Evolutionary conservation across 345 rosid species (phyloP).

Genomic region (Microcos paniculata): DNA sequence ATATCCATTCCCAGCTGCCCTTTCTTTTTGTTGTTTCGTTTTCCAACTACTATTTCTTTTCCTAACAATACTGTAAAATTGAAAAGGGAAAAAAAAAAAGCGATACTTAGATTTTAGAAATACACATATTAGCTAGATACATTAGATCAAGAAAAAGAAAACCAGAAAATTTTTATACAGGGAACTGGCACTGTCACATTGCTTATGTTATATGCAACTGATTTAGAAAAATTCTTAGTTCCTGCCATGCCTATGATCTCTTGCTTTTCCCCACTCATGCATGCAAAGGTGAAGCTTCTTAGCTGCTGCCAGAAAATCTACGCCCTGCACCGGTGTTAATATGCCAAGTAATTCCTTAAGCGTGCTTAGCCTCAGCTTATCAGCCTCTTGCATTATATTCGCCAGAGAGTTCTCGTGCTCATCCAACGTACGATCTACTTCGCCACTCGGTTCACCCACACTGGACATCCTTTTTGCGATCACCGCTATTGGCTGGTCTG

Average conservation of each 20-base stretch:
- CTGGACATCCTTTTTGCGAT: background rate
- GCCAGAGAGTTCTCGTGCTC: background rate
- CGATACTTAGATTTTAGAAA: background rate
- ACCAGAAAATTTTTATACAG: background rate
- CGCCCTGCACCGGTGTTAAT: background rate
- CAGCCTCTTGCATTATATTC: background rate
- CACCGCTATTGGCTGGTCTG: background rate
- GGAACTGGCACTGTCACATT: background rate
- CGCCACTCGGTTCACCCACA: background rate
- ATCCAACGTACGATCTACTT: background rate
- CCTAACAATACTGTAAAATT: too few relatives aligned
- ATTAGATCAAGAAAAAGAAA: background rate
- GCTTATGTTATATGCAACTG: background rate
- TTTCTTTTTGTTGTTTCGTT: too few relatives aligned
- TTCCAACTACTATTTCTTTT: too few relatives aligned
- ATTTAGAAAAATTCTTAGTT: background rate
- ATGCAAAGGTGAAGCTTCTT: conserved; percentile 14
- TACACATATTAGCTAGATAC: background rate
- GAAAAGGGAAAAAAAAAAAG: too few relatives aligned
- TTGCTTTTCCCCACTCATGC: conserved; percentile 2
- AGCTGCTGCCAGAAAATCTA: background rate
- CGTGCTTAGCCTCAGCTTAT: conserved; percentile 11
- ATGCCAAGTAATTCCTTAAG: background rate
- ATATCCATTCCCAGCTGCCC: too few relatives aligned
- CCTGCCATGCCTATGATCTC: conserved; percentile 3